These are phyloP conservation scores for Castanea mollissima DNA, from an alignment of 306 rosid genomes.

Conservation along the genomic window DNA sequence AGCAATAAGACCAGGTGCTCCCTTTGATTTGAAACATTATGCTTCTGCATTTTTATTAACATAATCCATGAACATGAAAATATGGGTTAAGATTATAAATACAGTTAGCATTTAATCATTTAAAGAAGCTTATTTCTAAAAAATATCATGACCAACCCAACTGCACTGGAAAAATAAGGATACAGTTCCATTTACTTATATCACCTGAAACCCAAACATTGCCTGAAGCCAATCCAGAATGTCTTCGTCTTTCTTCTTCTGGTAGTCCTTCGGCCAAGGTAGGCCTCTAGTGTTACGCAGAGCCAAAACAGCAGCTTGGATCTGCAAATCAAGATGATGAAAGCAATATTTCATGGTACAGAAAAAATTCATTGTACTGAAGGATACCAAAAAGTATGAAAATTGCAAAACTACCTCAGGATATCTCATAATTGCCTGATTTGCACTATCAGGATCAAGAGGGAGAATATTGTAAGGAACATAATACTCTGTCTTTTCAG, in stretches of 20 bases:
- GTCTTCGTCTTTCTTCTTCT: constrained; percentile 85
- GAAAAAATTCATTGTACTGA: background rate
- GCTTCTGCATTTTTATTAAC: constrained; percentile 56
- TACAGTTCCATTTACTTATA: constrained; percentile 4
- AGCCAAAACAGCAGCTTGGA: constrained; percentile 88
- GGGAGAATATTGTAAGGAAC: constrained; percentile 98
- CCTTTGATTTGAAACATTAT: constrained; percentile 90
- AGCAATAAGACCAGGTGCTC: constrained; percentile 91
- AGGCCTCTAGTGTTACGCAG: constrained; percentile 97
- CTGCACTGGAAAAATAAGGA: constrained; percentile 5
- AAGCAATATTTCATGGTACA: background rate
- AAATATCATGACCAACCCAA: background rate
- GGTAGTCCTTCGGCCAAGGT: constrained; percentile 85
- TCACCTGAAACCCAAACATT: constrained; percentile 98
- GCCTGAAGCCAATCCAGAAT: constrained; percentile 93
- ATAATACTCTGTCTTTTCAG: constrained; percentile 88
- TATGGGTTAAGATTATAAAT: constrained; percentile 10
- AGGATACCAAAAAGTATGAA: background rate
- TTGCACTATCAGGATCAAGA: constrained; percentile 95
- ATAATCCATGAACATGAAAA: constrained; percentile 10
- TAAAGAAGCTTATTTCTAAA: background rate
- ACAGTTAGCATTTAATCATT: constrained; percentile 9
- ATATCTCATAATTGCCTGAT: constrained; percentile 91
- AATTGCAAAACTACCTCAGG: constrained; percentile 64
- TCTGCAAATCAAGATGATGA: constrained; percentile 42